Conservation (phyloP, 1,284 basidiomycete species). For the Naganishia albida region DNA sequence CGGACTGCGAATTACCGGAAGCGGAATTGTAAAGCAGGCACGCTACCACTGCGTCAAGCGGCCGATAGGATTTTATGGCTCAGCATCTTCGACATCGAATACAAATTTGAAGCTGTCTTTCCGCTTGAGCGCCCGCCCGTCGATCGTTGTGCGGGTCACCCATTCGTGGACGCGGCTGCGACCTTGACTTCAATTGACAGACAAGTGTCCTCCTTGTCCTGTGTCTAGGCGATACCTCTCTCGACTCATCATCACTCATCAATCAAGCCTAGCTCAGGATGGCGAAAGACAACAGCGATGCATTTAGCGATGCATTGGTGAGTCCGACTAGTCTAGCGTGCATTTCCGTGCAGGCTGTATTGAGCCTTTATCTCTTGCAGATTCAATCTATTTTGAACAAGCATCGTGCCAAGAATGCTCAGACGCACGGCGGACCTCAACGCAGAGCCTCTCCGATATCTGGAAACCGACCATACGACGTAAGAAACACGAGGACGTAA, state of each 20-base stretch:
- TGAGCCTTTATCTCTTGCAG: background rate
- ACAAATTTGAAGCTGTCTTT: no score
- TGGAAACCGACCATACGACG: conserved; percentile 17
- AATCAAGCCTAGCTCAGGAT: background rate
- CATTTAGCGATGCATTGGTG: conserved; percentile 15
- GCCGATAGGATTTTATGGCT: background rate
- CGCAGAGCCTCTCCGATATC: conserved; percentile 19
- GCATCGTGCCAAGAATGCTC: conserved; percentile 25
- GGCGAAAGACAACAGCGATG: conserved; percentile 23
- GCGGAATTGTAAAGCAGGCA: conserved; percentile 18
- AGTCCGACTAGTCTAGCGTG: background rate
- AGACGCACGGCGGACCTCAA: conserved; percentile 10
- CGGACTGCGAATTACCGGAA: conserved; percentile 6
- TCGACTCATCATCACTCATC: no score
- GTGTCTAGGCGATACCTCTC: no score
- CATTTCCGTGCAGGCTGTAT: background rate
- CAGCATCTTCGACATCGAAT: no score
- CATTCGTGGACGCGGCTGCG: background rate
- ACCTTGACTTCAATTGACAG: no score
- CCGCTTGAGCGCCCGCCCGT: background rate
- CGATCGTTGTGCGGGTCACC: background rate
- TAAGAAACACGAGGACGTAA: background rate
- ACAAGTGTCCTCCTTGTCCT: no score
- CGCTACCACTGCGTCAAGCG: conserved; percentile 27
- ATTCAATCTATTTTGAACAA: conserved; percentile 23